phyloP scores from a whole-genome alignment of 106 monocot genomes.

The Posidonia australis region DNA sequence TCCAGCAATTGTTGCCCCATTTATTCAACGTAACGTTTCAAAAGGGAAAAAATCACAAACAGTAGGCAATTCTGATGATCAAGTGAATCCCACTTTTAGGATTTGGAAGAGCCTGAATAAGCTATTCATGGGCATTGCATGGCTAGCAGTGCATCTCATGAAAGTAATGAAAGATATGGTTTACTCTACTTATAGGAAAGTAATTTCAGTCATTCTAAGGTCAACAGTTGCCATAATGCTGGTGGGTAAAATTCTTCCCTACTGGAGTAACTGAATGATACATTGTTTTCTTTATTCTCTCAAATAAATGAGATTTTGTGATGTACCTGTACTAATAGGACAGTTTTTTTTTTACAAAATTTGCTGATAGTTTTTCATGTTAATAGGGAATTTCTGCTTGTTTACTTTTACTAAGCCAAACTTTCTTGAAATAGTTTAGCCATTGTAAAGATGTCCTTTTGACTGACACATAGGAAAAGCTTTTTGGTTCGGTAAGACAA shows the following conservation, averaged over 20 bases:
- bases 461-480: too few species aligned
- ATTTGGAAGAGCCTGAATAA: constrained; percentile 36
- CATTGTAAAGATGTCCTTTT: too few species aligned
- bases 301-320: too few species aligned
- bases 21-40: constrained; percentile 16
- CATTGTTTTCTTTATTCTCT: not conserved
- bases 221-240: constrained; percentile 49
- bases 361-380: too few species aligned
- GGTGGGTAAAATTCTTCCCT: constrained; percentile 30
- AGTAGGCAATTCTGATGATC: not conserved
- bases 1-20: constrained; percentile 70
- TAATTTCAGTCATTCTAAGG: constrained; percentile 36
- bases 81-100: constrained; percentile 24
- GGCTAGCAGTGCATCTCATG: constrained; percentile 12
- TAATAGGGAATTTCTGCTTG: too few species aligned
- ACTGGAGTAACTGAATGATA: not conserved
- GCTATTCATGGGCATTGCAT: constrained; percentile 23
- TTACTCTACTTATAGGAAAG: constrained; percentile 27
- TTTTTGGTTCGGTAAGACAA: too few species aligned
- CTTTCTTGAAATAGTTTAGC: too few species aligned
- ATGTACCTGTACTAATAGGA: too few species aligned
- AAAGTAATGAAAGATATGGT: constrained; percentile 42
- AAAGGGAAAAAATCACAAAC: constrained; percentile 9
- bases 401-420: too few species aligned
- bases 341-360: too few species aligned